Evolutionary conservation across 2,329 filamentous ascomycete genomes (phyloP).

Genomic region (Ilyonectria destructans): DNA sequence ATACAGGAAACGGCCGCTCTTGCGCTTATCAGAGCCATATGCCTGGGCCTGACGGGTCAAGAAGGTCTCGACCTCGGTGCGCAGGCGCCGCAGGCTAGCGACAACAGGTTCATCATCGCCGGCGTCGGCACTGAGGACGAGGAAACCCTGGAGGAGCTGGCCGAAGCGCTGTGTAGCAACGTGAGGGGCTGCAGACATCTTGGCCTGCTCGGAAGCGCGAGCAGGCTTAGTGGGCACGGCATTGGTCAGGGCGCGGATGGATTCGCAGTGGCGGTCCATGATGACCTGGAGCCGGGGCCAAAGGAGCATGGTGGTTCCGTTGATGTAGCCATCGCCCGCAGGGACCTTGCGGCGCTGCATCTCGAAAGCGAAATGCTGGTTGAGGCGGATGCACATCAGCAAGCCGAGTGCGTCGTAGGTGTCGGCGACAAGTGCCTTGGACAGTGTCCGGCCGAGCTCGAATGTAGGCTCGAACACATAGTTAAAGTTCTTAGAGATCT

Average conservation of each 20-base stretch:
- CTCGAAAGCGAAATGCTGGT: constrained; percentile 95
- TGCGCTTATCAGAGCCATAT: constrained; percentile 82
- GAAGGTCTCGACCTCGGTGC: constrained; percentile 88
- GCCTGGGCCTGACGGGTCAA: constrained; percentile 83
- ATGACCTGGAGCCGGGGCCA: constrained; percentile 97
- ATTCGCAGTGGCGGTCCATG: constrained; percentile 94
- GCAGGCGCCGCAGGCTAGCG: constrained; percentile 82
- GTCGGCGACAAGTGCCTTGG: constrained; percentile 82
- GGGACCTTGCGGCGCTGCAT: constrained; percentile 93
- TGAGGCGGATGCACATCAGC: constrained; percentile 91
- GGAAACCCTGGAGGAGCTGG: constrained; percentile 88
- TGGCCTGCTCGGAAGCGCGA: constrained; percentile 68
- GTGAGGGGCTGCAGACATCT: constrained; percentile 87
- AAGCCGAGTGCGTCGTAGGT: constrained; percentile 90
- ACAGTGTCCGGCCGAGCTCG: constrained; percentile 83
- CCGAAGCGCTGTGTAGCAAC: constrained; percentile 96
- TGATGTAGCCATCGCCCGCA: constrained; percentile 91
- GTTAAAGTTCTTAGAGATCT: constrained; percentile 86
- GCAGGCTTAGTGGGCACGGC: constrained; percentile 64
- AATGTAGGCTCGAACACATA: constrained; percentile 94
- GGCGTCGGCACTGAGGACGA: constrained; percentile 88
- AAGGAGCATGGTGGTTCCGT: constrained; percentile 94
- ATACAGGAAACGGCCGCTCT: constrained; percentile 89
- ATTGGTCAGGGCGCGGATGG: constrained; percentile 77
- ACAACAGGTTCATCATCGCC: constrained; percentile 95